phyloP scores from a whole-genome alignment of 768 basidiomycete species.

The Amanita jacksonii region DNA sequence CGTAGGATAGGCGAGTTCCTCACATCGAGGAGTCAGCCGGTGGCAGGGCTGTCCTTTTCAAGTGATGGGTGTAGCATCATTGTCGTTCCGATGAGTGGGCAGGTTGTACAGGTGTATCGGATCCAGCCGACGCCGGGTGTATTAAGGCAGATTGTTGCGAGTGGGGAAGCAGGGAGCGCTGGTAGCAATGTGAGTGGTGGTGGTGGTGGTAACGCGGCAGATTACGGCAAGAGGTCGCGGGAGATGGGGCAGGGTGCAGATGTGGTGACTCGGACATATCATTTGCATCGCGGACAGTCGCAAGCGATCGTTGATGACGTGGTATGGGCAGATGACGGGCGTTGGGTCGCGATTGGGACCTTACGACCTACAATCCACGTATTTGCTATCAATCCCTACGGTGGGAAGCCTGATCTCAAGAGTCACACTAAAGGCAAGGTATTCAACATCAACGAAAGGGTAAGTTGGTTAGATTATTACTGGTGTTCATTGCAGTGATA shows the following conservation, averaged over 20 bases:
- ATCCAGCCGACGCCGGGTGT: constrained; percentile 18
- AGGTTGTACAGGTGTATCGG: constrained; percentile 39
- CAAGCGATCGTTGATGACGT: constrained; percentile 50
- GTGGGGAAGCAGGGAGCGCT: no score
- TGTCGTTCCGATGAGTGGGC: constrained; percentile 47
- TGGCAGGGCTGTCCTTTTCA: constrained; percentile 41
- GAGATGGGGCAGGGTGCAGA: not conserved
- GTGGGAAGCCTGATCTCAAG: constrained; percentile 51
- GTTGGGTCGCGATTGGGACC: constrained; percentile 66
- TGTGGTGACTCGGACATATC: constrained; percentile 50
- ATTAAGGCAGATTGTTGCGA: not conserved
- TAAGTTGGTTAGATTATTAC: constrained; percentile 22
- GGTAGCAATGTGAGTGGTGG: not conserved
- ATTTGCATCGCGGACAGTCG: constrained; percentile 64
- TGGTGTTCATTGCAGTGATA: not conserved
- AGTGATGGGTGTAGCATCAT: constrained; percentile 42
- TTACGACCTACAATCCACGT: constrained; percentile 57
- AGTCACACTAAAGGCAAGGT: constrained; percentile 56
- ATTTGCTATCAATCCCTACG: constrained; percentile 70
- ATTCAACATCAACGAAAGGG: constrained; percentile 37
- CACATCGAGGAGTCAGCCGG: constrained; percentile 35
- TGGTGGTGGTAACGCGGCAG: constrained; percentile 4
- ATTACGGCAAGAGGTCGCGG: not conserved
- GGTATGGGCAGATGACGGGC: constrained; percentile 44
- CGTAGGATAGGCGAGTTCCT: constrained; percentile 37